These are phyloP conservation scores for Trifolium pratense DNA, from an alignment of 306 rosid species.

Conservation along the genomic window DNA sequence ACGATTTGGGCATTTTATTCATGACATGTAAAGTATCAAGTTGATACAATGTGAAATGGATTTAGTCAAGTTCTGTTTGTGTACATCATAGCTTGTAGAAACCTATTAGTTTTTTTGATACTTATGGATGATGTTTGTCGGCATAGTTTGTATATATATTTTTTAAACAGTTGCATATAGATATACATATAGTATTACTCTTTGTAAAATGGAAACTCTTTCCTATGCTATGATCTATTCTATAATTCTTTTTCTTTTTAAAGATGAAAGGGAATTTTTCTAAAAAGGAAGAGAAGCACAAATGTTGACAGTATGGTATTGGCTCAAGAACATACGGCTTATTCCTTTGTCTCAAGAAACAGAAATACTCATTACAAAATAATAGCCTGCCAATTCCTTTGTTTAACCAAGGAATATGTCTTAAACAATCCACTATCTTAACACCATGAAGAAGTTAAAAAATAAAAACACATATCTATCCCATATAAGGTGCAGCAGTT, in stretches of 20 bases:
- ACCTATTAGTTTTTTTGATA: background rate
- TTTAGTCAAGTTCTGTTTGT: background rate
- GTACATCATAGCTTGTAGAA: conserved; percentile 10
- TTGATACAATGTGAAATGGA: conserved; percentile 1
- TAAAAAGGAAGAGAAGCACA: background rate
- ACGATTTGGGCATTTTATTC: conserved; percentile 7
- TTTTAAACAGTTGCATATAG: conserved; percentile 15
- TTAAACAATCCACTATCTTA: background rate
- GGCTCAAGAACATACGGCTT: background rate
- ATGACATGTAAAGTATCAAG: background rate
- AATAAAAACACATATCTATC: background rate
- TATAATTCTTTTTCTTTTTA: background rate
- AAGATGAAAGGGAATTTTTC: background rate
- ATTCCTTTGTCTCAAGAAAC: background rate
- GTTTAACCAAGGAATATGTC: background rate
- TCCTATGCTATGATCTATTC: background rate
- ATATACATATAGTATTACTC: background rate
- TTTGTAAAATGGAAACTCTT: background rate
- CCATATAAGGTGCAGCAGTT: conserved; percentile 9
- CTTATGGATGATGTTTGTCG: conserved; percentile 8
- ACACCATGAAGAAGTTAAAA: background rate
- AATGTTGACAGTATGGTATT: background rate
- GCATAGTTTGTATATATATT: background rate
- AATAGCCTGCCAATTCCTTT: conserved; percentile 10
- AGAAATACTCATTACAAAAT: conserved; percentile 2